Base-by-base conservation (phyloP, 345 rosid species). In the Euphorbia pulcherrima region DNA sequence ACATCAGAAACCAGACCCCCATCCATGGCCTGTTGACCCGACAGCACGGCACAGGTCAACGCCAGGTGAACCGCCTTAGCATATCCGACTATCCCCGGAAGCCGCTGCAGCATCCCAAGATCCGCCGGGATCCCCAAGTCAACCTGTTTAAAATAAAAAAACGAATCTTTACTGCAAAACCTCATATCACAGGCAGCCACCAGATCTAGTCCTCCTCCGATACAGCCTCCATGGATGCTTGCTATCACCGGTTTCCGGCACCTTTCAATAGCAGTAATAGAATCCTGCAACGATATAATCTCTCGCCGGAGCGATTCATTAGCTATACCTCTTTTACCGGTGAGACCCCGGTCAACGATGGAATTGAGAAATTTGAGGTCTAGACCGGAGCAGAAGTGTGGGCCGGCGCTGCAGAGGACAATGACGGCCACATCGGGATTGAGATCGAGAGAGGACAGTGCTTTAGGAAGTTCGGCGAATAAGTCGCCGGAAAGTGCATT, bases 221-320 rank as follows among this genome's bases (percentile, higher is more conserved):
- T 82, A 68, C 97, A 93, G 12, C 84, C 97, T 6, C 98, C 97
- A 24, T 79, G 84, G 44, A 90, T 44, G 2, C 83, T 70, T 0
- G 95, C 94, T 57, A 93, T 84, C 47, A 90, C 88, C 3, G 94
- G 97, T 73, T 93, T 90, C 52, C 92, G 81, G 75, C 97, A 93
- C 68, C 65, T 77, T 67, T 93, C 97, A 46, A 93, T 77, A 0
- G 98, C 90, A 0, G 94, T 83, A 46, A 85, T 72, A 7, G 97
- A 88, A 5, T 78, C 88, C 73, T 90, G 98, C 80, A 87, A 17
- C 77, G 62, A 65, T 68, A 78, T 84, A 73, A 90, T 81, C 2
- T 73, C 73, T 2, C 96, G 85, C 13, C 94, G 85, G 11, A 90
- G 67, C 1, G 12, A 57, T 77, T 90, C 90, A 5, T 77, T 72